phyloP scores from a whole-genome alignment of 192 early-diverging fungal species.

The Backusella westeae region DNA sequence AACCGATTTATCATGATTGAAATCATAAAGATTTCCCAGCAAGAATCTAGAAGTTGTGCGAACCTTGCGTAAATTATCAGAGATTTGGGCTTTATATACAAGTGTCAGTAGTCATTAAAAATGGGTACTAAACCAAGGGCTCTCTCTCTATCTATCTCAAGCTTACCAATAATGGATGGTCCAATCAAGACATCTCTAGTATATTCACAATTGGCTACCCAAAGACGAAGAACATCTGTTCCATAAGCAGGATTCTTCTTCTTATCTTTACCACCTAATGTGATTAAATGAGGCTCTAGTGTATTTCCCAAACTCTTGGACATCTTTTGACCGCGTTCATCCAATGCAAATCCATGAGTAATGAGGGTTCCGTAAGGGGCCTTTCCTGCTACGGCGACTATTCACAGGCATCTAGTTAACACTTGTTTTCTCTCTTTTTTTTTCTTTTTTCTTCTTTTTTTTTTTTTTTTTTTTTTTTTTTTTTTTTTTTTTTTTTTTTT shows the following conservation, averaged over 20 bases:
- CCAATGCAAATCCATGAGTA: conserved; percentile 83
- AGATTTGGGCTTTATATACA: conserved; percentile 43
- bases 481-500: background rate
- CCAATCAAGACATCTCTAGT: conserved; percentile 73
- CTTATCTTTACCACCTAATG: conserved; percentile 66
- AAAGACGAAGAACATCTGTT: conserved; percentile 69
- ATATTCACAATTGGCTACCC: conserved; percentile 76
- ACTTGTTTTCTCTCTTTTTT: background rate
- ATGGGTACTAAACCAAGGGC: background rate
- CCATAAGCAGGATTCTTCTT: conserved; percentile 72
- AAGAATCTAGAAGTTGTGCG: conserved; percentile 75
- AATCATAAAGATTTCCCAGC: conserved; percentile 70
- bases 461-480: background rate
- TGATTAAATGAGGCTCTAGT: conserved; percentile 61
- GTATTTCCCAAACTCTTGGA: conserved; percentile 82
- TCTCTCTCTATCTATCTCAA: background rate
- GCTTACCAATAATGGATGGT: conserved; percentile 52
- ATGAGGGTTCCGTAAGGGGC: conserved; percentile 67
- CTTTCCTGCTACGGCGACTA: conserved; percentile 62
- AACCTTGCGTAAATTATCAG: conserved; percentile 72
- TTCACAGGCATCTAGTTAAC: background rate
- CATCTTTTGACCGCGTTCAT: conserved; percentile 80
- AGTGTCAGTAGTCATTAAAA: background rate
- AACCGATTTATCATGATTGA: conserved; percentile 40
- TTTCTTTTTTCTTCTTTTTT: background rate